Conservation (phyloP, 306 rosid genomes). For the Vachellia collinsii region DNA sequence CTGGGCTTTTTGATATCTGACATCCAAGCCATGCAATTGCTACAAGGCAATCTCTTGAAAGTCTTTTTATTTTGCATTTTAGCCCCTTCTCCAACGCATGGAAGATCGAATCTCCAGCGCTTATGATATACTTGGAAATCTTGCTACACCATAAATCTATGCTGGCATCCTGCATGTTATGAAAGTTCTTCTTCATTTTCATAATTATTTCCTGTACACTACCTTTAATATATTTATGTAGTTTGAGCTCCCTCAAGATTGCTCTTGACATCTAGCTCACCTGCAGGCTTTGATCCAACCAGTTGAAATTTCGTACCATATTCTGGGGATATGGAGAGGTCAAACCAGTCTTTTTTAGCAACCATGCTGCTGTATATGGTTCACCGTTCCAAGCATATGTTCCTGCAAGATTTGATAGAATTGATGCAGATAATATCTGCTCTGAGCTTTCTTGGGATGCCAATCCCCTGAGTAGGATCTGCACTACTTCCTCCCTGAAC, state of each 20-base stretch:
- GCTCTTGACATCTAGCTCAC: slow-evolving; percentile 39
- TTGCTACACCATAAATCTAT: slow-evolving; percentile 73
- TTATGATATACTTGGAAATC: slow-evolving; percentile 56
- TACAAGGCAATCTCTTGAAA: slow-evolving; percentile 68
- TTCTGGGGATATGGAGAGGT: slow-evolving; percentile 59
- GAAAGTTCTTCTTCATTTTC: slow-evolving; percentile 33
- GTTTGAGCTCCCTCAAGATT: slow-evolving; percentile 27
- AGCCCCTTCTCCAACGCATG: slow-evolving; percentile 65
- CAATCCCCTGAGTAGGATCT: slow-evolving; percentile 59
- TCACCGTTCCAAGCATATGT: slow-evolving; percentile 80
- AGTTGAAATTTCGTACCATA: slow-evolving; percentile 62
- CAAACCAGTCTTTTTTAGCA: slow-evolving; percentile 71
- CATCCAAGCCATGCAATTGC: slow-evolving; percentile 83
- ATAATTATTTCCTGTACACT: slow-evolving; percentile 2
- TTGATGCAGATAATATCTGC: slow-evolving; percentile 66
- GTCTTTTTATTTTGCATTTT: slow-evolving; percentile 57
- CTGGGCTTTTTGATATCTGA: slow-evolving; percentile 64
- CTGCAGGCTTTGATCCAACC: slow-evolving; percentile 71
- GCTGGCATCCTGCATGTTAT: slow-evolving; percentile 63
- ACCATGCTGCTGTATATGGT: slow-evolving; percentile 78
- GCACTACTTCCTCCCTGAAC: slow-evolving; percentile 62
- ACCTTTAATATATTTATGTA: slow-evolving; percentile 6
- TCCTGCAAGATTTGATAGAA: slow-evolving; percentile 80
- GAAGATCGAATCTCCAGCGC: slow-evolving; percentile 61
- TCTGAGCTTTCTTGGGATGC: slow-evolving; percentile 60